Evolutionary conservation across 768 basidiomycete genomes (phyloP).

Genomic region (Pulveroboletus sp.): DNA sequence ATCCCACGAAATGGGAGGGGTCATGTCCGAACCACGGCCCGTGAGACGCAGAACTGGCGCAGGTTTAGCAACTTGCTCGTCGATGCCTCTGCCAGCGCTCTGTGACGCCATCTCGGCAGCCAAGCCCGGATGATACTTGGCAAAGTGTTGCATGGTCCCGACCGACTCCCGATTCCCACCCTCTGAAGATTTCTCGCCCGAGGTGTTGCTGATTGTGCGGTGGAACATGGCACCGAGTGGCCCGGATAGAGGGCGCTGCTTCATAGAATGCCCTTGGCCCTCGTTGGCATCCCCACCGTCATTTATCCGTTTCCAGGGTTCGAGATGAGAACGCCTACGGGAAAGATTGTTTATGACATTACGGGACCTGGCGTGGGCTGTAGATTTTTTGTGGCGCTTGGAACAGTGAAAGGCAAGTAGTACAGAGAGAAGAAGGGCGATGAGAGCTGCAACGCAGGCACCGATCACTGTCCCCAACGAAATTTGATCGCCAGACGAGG

Average conservation of each 20-base stretch:
- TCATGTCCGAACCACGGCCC: constrained; percentile 38
- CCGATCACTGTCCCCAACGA: constrained; percentile 54
- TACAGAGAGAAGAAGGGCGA: constrained; percentile 47
- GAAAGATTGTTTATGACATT: constrained; percentile 42
- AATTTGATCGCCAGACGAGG: constrained; percentile 20
- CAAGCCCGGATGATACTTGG: constrained; percentile 56
- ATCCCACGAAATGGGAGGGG: constrained; percentile 49
- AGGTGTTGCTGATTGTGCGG: constrained; percentile 50
- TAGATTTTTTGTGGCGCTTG: constrained; percentile 32
- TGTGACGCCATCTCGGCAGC: constrained; percentile 50
- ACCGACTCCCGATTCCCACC: constrained; percentile 34
- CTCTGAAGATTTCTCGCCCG: constrained; percentile 44
- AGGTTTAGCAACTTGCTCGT: constrained; percentile 17
- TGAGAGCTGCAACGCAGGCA: constrained; percentile 59
- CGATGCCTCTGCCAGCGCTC: constrained; percentile 19
- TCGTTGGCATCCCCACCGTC: constrained; percentile 50
- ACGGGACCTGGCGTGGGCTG: constrained; percentile 31
- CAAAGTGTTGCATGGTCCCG: constrained; percentile 42
- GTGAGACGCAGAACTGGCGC: constrained; percentile 43
- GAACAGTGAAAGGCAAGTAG: constrained; percentile 55
- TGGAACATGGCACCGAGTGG: constrained; percentile 64
- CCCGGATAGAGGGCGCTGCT: constrained; percentile 37
- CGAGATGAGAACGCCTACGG: constrained; percentile 41
- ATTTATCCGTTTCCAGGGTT: constrained; percentile 58
- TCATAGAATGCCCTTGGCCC: constrained; percentile 38